Evolutionary conservation across 768 basidiomycete species (phyloP).

Genomic region (Tulasnella sp.): DNA sequence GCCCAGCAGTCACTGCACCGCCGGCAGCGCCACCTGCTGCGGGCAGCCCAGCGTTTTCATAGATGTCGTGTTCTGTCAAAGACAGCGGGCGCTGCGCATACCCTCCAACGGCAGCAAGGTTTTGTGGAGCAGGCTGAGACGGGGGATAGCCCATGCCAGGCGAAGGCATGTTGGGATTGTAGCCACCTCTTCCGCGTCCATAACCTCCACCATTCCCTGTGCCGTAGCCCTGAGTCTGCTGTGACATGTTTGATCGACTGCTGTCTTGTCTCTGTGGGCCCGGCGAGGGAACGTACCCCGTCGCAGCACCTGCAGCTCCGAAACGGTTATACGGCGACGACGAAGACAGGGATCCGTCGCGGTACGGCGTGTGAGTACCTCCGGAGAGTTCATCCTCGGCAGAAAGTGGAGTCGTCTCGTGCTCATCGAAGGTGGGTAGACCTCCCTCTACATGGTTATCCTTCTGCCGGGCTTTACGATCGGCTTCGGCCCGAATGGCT

Average conservation of each 20-base stretch:
- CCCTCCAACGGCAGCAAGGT: conserved; percentile 30
- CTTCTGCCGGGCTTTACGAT: conserved; percentile 60
- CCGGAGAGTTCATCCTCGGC: conserved; percentile 29
- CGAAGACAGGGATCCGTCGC: conserved; percentile 19
- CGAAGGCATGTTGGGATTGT: neutral
- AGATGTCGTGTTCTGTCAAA: neutral
- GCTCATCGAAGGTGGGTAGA: conserved; percentile 64
- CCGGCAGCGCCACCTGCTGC: conserved; percentile 1
- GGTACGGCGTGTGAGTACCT: conserved; percentile 26
- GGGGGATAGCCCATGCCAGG: neutral
- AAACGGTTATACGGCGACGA: conserved; percentile 21
- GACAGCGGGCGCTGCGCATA: conserved; percentile 18
- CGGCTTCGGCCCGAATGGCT: conserved; percentile 76
- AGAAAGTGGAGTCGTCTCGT: conserved; percentile 47
- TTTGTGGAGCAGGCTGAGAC: conserved; percentile 28
- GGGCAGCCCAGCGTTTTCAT: neutral
- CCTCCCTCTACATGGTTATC: conserved; percentile 43
- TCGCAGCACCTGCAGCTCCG: conserved; percentile 21
- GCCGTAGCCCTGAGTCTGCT: neutral
- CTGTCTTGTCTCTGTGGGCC: conserved; percentile 19
- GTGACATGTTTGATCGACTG: neutral
- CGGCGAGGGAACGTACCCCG: conserved; percentile 33
- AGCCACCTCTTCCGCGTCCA: neutral
- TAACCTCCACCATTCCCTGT: neutral
- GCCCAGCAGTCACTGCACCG: conserved; percentile 6